phyloP scores from a whole-genome alignment of 192 early-diverging fungal genomes.

The Coemansia biformis region DNA sequence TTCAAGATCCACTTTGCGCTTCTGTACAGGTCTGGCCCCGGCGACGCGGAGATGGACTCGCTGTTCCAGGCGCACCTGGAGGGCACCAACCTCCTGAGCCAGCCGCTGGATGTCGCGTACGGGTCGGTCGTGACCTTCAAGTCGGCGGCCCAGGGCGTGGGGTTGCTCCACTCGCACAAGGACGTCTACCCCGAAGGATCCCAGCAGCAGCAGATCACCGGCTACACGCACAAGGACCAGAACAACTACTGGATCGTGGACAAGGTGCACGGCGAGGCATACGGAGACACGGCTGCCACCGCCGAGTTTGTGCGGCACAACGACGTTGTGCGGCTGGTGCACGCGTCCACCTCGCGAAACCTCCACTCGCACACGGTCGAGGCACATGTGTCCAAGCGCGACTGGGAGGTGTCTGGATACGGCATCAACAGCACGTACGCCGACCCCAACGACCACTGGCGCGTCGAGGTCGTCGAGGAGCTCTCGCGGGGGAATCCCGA shows the following conservation, averaged over 20 bases:
- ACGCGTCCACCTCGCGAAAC: constrained; percentile 64
- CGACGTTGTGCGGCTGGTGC: constrained; percentile 77
- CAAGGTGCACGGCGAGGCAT: constrained; percentile 52
- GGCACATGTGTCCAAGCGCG: constrained; percentile 66
- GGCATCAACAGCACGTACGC: constrained; percentile 60
- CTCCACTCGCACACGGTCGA: constrained; percentile 80
- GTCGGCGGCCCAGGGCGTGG: constrained; percentile 75
- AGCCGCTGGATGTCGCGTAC: constrained; percentile 86
- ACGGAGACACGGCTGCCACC: constrained; percentile 22
- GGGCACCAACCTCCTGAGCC: constrained; percentile 71
- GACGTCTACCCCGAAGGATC: constrained; percentile 79
- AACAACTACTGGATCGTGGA: constrained; percentile 90
- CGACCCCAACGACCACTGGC: constrained; percentile 91
- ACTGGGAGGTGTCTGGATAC: constrained; percentile 89
- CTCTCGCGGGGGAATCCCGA: constrained; percentile 32
- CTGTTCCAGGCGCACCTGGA: constrained; percentile 90
- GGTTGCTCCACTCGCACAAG: constrained; percentile 89
- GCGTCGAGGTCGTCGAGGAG: constrained; percentile 75
- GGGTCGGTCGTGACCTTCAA: constrained; percentile 87
- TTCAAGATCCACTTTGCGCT: constrained; percentile 89
- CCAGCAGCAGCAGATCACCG: constrained; percentile 95
- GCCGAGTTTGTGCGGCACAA: constrained; percentile 69
- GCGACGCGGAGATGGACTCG: constrained; percentile 91
- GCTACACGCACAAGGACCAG: constrained; percentile 85
- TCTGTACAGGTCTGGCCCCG: constrained; percentile 71